These are phyloP conservation scores for Lactarius hatsudake DNA, from an alignment of 768 basidiomycete species.

Conservation along the genomic window DNA sequence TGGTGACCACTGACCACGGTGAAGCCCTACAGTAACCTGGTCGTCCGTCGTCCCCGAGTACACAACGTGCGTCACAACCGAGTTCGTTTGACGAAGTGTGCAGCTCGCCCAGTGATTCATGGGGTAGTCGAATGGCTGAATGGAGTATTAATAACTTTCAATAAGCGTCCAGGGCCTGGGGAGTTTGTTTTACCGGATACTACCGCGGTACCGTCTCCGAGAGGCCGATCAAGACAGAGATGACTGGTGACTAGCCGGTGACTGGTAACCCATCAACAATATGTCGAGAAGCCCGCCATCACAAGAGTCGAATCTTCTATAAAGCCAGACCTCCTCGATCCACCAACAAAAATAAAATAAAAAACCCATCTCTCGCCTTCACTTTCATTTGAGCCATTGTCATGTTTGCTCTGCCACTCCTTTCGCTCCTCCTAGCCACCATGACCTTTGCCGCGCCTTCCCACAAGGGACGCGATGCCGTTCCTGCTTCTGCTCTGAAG, in stretches of 20 bases:
- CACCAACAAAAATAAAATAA: neutral
- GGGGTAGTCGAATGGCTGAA: neutral
- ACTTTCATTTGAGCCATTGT: neutral
- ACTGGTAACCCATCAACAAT: neutral
- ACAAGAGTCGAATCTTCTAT: neutral
- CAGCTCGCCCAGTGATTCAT: neutral
- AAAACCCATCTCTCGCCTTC: neutral
- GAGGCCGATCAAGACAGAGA: neutral
- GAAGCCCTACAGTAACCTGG: neutral
- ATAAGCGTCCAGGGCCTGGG: no score
- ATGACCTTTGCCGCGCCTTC: conserved; percentile 1
- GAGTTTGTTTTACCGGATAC: neutral
- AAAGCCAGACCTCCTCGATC: neutral
- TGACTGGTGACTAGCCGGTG: no score
- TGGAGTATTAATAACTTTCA: neutral
- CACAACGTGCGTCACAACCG: neutral
- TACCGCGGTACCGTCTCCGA: neutral
- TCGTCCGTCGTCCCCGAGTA: neutral
- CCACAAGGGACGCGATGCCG: neutral
- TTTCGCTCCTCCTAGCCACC: conserved; percentile 6
- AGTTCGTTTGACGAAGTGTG: neutral
- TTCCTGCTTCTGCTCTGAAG: neutral
- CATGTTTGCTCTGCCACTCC: conserved; percentile 6
- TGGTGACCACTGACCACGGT: neutral
- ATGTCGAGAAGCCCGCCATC: neutral